These are phyloP conservation scores for Aegilops bicornis DNA, from an alignment of 176 grass and related monocot species.

Conservation along the genomic window DNA sequence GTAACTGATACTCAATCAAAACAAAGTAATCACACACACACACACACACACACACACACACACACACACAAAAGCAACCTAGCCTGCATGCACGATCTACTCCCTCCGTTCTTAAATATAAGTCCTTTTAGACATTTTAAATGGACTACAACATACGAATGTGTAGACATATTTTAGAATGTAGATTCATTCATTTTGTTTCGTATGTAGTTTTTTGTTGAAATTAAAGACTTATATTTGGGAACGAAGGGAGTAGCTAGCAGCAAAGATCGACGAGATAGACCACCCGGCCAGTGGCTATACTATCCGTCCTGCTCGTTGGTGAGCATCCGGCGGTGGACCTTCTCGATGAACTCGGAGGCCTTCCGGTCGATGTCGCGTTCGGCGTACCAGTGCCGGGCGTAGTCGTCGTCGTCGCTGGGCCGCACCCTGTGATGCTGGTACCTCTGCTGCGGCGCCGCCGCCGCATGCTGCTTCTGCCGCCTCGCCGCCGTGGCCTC, in stretches of 20 bases:
- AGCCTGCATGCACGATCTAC: not conserved
- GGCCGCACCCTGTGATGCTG: constrained; percentile 28
- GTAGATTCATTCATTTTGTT: too few species aligned
- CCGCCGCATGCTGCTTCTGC: not conserved
- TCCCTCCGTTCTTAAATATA: too few species aligned
- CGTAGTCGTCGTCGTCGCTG: constrained; percentile 46
- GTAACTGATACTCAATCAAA: not conserved
- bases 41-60: not conserved
- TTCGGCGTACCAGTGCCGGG: constrained; percentile 39
- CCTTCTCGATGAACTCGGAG: constrained; percentile 44
- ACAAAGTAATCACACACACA: not conserved
- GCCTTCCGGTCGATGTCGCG: constrained; percentile 39
- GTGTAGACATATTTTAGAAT: too few species aligned
- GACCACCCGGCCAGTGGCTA: not conserved
- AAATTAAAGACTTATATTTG: too few species aligned
- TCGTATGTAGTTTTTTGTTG: too few species aligned
- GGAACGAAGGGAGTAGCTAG: too few species aligned
- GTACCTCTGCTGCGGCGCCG: not conserved
- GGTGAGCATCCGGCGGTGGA: constrained; percentile 34
- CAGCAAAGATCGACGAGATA: not conserved
- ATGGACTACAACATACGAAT: too few species aligned
- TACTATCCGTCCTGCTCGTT: constrained; percentile 4
- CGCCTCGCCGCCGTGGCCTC: not conserved
- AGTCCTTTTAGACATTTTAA: too few species aligned
- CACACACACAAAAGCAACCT: not conserved